Conservation (phyloP, 805 yeast species). For the Groenewaldozyma salmanticensis region DNA sequence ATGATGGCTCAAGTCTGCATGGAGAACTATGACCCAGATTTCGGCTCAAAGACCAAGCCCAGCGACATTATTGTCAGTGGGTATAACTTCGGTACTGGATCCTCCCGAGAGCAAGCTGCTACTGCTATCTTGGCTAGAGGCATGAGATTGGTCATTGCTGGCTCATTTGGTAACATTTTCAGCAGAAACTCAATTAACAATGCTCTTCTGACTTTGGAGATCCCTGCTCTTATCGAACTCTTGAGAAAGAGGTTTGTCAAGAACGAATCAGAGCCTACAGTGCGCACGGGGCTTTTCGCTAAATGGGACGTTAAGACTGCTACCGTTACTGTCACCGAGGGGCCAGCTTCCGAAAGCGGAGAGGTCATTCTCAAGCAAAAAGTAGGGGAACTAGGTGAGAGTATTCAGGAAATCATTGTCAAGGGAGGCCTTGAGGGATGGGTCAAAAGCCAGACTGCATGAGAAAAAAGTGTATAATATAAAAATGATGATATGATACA, state of each 20-base stretch:
- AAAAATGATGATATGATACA: not conserved
- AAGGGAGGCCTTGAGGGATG: constrained; percentile 98
- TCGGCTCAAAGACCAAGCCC: constrained; percentile 67
- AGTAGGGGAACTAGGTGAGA: constrained; percentile 93
- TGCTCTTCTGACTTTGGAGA: constrained; percentile 86
- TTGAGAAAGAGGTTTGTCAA: constrained; percentile 58
- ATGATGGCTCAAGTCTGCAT: constrained; percentile 98
- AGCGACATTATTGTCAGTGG: constrained; percentile 91
- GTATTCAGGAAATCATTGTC: constrained; percentile 91
- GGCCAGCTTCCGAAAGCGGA: constrained; percentile 41
- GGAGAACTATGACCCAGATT: constrained; percentile 96
- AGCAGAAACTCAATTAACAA: constrained; percentile 94
- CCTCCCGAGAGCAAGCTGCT: constrained; percentile 98
- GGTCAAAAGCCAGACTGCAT: constrained; percentile 52
- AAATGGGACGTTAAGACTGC: constrained; percentile 90
- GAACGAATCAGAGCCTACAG: constrained; percentile 60
- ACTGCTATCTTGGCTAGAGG: constrained; percentile 95
- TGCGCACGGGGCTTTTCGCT: constrained; percentile 90
- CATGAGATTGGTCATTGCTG: constrained; percentile 86
- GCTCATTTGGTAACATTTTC: constrained; percentile 95
- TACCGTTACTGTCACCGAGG: constrained; percentile 53
- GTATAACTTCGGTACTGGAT: constrained; percentile 95
- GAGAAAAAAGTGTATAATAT: not conserved
- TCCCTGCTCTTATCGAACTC: constrained; percentile 73
- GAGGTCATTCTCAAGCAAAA: constrained; percentile 61